Percentiles rank a stretch among this genome's conserved stretches.
Evolutionary conservation across 179 eudicot species (phyloP).

Genomic region (Gypsophila paniculata): DNA sequence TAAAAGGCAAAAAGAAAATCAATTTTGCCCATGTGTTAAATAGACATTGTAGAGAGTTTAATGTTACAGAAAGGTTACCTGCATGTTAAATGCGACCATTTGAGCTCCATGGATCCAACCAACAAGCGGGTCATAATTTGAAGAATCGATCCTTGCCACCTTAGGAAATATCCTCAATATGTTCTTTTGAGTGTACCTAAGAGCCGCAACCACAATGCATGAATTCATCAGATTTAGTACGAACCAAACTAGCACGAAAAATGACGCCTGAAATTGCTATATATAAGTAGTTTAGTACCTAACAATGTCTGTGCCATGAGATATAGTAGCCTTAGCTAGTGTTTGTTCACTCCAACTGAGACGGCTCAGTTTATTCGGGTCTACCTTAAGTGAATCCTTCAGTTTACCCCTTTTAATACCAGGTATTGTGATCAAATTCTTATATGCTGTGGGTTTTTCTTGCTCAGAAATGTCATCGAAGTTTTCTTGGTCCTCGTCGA

Average conservation of each 20-base stretch:
- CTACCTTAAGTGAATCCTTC: conserved; percentile 61
- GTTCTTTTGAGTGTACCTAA: conserved; percentile 78
- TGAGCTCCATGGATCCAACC: conserved; percentile 98
- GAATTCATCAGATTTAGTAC: neutral
- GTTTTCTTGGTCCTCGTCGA: conserved; percentile 22
- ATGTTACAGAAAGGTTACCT: conserved; percentile 39
- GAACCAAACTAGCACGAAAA: neutral
- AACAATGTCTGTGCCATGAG: conserved; percentile 52
- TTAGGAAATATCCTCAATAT: conserved; percentile 77
- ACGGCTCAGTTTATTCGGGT: conserved; percentile 57
- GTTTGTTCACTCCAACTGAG: conserved; percentile 83
- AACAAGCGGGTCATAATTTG: conserved; percentile 69
- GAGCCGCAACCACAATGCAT: neutral
- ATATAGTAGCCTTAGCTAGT: conserved; percentile 58
- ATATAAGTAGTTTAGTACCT: conserved; percentile 34
- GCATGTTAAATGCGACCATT: conserved; percentile 98
- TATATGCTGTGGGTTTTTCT: conserved; percentile 45
- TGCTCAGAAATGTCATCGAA: conserved; percentile 17
- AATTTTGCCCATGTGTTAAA: too few species aligned
- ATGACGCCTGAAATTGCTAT: too few species aligned
- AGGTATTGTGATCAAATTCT: conserved; percentile 61
- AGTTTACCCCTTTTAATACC: conserved; percentile 62
- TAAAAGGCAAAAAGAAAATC: too few species aligned
- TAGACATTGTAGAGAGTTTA: neutral
- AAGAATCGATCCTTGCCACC: conserved; percentile 67